A percentile compares a stretch with the other conserved stretches of the same genome.
phyloP scores from a whole-genome alignment of 2,329 filamentous ascomycete species.

The Pseudogymnoascus sp. region DNA sequence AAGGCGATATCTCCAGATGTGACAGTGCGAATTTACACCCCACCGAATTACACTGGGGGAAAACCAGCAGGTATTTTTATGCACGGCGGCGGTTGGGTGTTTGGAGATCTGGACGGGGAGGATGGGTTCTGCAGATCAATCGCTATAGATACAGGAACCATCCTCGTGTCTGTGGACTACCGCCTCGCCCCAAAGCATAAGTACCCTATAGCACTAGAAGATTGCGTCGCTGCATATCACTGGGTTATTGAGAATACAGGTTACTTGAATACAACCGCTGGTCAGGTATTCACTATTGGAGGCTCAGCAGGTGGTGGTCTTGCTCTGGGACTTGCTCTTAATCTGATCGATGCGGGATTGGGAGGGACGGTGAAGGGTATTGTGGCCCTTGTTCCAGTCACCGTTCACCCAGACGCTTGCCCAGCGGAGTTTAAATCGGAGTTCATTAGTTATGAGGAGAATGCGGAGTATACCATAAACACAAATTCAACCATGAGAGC shows the following conservation, averaged over 20 bases:
- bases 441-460: slow-evolving; percentile 21
- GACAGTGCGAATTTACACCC: slow-evolving; percentile 31
- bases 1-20: slow-evolving; percentile 22
- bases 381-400: slow-evolving; percentile 31
- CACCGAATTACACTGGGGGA: slow-evolving; percentile 24
- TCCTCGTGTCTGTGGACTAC: slow-evolving; percentile 32
- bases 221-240: slow-evolving; percentile 29
- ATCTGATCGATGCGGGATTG: slow-evolving; percentile 31
- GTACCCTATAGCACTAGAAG: slow-evolving; percentile 30
- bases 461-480: no score
- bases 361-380: slow-evolving; percentile 32
- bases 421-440: slow-evolving; percentile 29
- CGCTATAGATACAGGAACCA: slow-evolving; percentile 23
- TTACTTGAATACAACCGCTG: slow-evolving; percentile 11
- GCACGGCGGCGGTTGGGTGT: no score
- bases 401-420: slow-evolving; percentile 31
- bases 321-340: slow-evolving; percentile 32
- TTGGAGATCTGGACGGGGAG: slow-evolving; percentile 24
- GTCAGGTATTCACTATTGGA: slow-evolving; percentile 30
- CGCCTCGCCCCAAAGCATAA: slow-evolving; percentile 30
- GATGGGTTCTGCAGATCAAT: slow-evolving; percentile 26
- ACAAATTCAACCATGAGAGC: no score
- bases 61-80: slow-evolving; percentile 30
- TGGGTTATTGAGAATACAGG: slow-evolving; percentile 27
- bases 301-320: slow-evolving; percentile 34